Evolutionary conservation across 2,329 filamentous ascomycete species (phyloP), one percentile per base, ranked within the genome.

Genomic region (Verticillium nonalfalfae): DNA sequence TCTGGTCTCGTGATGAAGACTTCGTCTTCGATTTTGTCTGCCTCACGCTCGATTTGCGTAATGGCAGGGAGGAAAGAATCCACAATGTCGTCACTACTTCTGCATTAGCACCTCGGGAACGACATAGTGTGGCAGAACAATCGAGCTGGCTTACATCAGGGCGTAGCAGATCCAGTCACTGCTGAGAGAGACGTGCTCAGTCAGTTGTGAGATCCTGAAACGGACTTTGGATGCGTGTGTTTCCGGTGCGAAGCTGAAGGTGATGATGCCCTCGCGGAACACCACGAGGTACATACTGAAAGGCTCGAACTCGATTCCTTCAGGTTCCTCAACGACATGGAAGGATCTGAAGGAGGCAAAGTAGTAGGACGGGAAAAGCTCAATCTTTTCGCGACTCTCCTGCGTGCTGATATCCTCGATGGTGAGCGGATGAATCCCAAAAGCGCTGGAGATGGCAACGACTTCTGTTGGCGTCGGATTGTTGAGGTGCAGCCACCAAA

Each of bases 141-240:
- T 2, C 11, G 18, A 14, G 38, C 26, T 5, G 6, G 78, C 88
- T 82, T 80, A 92, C 89, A 99, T 98, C 71, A 99, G 83, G 54
- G 95, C 95, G 73, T 99, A 99, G 80, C 95, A 99, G 68, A 98
- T 96, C 94, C 96, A 99, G 76, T 99, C 95, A 67, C 93, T 93
- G 72, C 92, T 96, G 50, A 99, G 83, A 64, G 93, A 89, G 69
- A 98, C 90, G 71, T 97, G 98, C 71, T 99, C 95, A 71, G 96
- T 94, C 61, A 99, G 82, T 68, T 92, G 90, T 26, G 91, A 89
- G 69, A 99, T 98, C 75, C 95, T 88, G 79, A 90, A 93, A 66
- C 94, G 88, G 33, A 99, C 95, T 66, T 95, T 91, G 55, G 89
- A 84, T 11, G 93, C 91, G 73, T 99, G 95, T 2, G 88, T 86